phyloP scores from a whole-genome alignment of 2,329 filamentous ascomycete genomes.

The Aspergillus ochraceus region DNA sequence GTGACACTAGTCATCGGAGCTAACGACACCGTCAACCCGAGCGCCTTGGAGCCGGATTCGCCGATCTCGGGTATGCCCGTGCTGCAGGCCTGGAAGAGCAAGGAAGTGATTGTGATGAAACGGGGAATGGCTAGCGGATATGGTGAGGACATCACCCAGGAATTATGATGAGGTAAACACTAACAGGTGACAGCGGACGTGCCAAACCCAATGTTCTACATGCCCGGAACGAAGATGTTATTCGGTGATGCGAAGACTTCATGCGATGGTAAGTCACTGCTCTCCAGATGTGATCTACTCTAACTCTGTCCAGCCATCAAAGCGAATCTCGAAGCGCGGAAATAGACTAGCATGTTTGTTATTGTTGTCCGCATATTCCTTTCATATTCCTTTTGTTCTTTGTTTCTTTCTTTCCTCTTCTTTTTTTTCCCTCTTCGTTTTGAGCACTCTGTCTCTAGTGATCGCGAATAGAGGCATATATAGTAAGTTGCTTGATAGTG shows the following conservation, averaged over 20 bases:
- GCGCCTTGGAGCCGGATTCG: conserved; percentile 78
- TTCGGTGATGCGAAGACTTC: conserved; percentile 86
- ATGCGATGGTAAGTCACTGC: conserved; percentile 65
- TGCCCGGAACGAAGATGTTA: conserved; percentile 85
- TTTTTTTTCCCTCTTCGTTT: no score
- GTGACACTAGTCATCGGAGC: conserved; percentile 86
- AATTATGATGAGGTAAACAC: neutral
- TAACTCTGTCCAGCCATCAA: conserved; percentile 41
- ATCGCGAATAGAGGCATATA: no score
- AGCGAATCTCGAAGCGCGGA: conserved; percentile 35
- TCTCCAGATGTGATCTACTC: neutral
- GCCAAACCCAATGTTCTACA: conserved; percentile 90
- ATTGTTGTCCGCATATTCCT: no score
- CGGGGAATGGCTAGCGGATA: conserved; percentile 85
- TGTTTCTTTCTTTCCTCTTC: no score
- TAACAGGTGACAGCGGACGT: conserved; percentile 65
- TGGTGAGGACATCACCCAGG: conserved; percentile 47
- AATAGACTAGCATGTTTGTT: conserved; percentile 16
- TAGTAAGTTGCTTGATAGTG: no score
- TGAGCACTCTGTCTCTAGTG: no score
- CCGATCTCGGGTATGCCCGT: conserved; percentile 92
- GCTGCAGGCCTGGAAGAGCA: conserved; percentile 89
- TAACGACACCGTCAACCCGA: conserved; percentile 91
- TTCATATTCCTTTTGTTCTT: no score
- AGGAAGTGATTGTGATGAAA: conserved; percentile 93